Evolutionary conservation across 306 rosid genomes (phyloP).

Genomic region (peach (Prunus persica)): Prunus_persica_NCBIv2 NC_034014.1:29825501-29826000

Average conservation of each 20-base stretch:
- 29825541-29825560: neutral
- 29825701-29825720: neutral
- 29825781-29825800: slow-evolving; percentile 25
- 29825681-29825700: neutral
- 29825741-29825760: neutral
- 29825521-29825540: neutral
- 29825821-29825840: slow-evolving; percentile 3
- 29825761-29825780: neutral
- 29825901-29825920: neutral
- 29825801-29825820: slow-evolving; percentile 29
- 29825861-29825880: neutral
- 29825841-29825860: neutral
- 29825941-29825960: slow-evolving; percentile 73
- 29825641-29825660: neutral
- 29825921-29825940: slow-evolving; percentile 38
- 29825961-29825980: slow-evolving; percentile 90
- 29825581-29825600: neutral
- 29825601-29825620: neutral
- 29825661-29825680: neutral
- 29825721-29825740: neutral
- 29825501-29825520: slow-evolving; percentile 2
- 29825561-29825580: slow-evolving; percentile 5
- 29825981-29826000: slow-evolving; percentile 76
- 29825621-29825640: neutral
- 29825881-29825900: slow-evolving; percentile 8